Percentiles rank a stretch among this genome's conserved stretches.
phyloP scores from a whole-genome alignment of 2,329 filamentous ascomycete species.

The Arthrinium puccinioides region DNA sequence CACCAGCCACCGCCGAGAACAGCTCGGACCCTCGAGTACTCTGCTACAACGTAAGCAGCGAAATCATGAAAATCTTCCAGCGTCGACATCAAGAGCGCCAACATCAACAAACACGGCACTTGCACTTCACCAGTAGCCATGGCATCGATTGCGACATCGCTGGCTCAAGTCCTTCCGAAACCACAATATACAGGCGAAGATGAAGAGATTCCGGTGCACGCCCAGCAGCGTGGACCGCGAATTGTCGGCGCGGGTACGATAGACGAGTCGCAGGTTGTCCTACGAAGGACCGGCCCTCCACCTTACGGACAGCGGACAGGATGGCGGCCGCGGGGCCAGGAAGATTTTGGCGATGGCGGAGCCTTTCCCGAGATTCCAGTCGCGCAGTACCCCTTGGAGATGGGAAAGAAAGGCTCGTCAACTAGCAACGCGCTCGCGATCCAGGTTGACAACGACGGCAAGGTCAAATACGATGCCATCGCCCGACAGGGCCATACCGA shows the following conservation, averaged over 20 bases:
- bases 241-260: slow-evolving; percentile 74
- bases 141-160: slow-evolving; percentile 61
- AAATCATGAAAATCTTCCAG: too few relatives aligned
- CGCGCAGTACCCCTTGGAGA: slow-evolving; percentile 91
- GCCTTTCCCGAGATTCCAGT: slow-evolving; percentile 91
- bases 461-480: slow-evolving; percentile 94
- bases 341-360: slow-evolving; percentile 94
- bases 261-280: slow-evolving; percentile 77
- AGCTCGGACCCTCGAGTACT: too few relatives aligned
- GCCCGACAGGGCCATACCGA: slow-evolving; percentile 82
- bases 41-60: too few relatives aligned
- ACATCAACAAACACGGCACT: too few relatives aligned
- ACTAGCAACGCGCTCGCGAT: slow-evolving; percentile 85
- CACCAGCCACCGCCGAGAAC: too few relatives aligned
- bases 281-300: slow-evolving; percentile 75
- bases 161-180: slow-evolving; percentile 76
- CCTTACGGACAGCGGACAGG: slow-evolving; percentile 79
- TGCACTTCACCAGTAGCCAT: too few relatives aligned
- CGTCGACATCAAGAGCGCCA: too few relatives aligned
- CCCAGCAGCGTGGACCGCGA: slow-evolving; percentile 71
- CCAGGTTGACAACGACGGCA: slow-evolving; percentile 84
- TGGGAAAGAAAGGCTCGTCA: slow-evolving; percentile 72
- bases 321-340: slow-evolving; percentile 83
- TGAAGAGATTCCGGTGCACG: slow-evolving; percentile 66
- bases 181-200: slow-evolving; percentile 88